Evolutionary conservation across 352 stramenopile genomes (phyloP), one percentile per base, ranked within the genome.

Genomic region (Thalassiosira exigua): DNA sequence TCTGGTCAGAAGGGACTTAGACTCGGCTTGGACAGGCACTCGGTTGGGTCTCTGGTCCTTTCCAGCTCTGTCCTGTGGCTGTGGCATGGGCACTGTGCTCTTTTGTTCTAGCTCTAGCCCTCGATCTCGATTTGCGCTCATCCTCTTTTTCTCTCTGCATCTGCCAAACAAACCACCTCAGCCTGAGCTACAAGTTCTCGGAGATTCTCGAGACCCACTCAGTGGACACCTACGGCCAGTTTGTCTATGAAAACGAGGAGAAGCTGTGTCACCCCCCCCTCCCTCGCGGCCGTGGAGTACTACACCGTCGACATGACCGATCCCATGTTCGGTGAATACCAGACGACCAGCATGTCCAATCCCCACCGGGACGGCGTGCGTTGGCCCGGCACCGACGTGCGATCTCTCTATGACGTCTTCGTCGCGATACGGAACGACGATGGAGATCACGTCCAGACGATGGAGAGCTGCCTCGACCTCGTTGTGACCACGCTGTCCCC

Each of bases 151-250:
- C n/a, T n/a, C n/a, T n/a, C n/a, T n/a, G n/a, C n/a, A n/a, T n/a
- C n/a, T n/a, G n/a, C n/a, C n/a, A n/a, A n/a, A n/a, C n/a, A n/a
- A n/a, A n/a, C n/a, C n/a, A n/a, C n/a, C n/a, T n/a, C n/a, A 51
- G 33, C 48, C 41, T 85, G 22, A 78, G 74, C 29, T 94, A 94
- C 53, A 69, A 87, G 53, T 91, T 94, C 54, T 81, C 50, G 2
- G 85, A 92, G 69, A 72, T 91, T 53, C 56, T 94, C 7, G 88
- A 94, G 57, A 83, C 72, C 12, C 86, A 94, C 64, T 86, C 88
- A 9, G 84, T 91, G 1, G 81, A 90, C 68, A 94, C 88, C 3
- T 94, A 94, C 66, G 62, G 57, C 14, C 69, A 77, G 64, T 93
- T 92, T 60, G 12, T 91, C 7, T 75, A 89, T 30, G 80, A 90